phyloP scores from a whole-genome alignment of 495 filamentous ascomycete genomes.

The Penicillium turbatum region DNA sequence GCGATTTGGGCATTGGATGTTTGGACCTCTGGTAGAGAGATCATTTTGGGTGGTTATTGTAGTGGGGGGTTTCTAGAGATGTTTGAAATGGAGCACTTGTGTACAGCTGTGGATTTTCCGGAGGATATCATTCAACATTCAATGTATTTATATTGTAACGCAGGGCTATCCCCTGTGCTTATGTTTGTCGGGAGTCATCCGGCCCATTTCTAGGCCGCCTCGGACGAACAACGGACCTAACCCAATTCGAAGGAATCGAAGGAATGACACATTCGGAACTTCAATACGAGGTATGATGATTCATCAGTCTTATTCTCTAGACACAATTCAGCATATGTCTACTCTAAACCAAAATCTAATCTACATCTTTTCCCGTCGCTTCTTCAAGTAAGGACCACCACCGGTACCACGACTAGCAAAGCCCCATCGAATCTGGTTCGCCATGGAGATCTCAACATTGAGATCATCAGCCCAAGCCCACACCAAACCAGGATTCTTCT shows the following conservation, averaged over 20 bases:
- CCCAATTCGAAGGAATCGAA: neutral
- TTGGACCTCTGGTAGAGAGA: conserved; percentile 30
- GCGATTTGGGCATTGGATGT: conserved; percentile 38
- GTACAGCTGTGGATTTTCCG: too few species aligned
- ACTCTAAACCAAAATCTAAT: neutral
- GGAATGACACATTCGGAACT: neutral
- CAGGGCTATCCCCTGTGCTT: too few species aligned
- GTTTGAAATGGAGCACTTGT: too few species aligned
- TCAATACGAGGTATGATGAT: neutral
- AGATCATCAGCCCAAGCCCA: conserved; percentile 68
- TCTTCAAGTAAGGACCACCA: conserved; percentile 22
- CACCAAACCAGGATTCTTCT: conserved; percentile 64
- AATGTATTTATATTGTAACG: neutral
- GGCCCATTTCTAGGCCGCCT: neutral
- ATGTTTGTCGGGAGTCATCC: too few species aligned
- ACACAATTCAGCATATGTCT: neutral
- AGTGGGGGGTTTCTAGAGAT: neutral
- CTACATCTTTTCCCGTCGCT: conserved; percentile 18
- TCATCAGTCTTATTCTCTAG: too few species aligned
- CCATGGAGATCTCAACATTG: conserved; percentile 55
- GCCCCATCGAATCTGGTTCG: conserved; percentile 66
- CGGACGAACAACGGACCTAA: neutral
- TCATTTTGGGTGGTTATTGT: conserved; percentile 26
- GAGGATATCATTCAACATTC: neutral
- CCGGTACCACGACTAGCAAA: conserved; percentile 26